Percentiles rank a stretch among this genome's conserved stretches.
Conservation (phyloP, 2,329 filamentous ascomycete species). For the Diaporthe humulicola region DNA sequence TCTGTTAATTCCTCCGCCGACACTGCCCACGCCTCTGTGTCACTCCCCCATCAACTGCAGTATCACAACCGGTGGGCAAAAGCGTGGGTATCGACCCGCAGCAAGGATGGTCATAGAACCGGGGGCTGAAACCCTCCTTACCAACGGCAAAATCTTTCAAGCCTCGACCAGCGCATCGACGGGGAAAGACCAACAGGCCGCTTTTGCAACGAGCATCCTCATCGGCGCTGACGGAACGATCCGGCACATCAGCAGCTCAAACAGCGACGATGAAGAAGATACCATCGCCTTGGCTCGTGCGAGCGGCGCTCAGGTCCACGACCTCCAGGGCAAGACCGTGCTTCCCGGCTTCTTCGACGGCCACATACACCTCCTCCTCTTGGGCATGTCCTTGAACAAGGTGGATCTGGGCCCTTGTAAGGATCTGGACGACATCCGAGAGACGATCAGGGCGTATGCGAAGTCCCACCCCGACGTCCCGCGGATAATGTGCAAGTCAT, state of each 20-base stretch:
- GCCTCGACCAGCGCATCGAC: conserved; percentile 43
- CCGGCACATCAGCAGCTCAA: conserved; percentile 51
- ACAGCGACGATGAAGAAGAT: conserved; percentile 43
- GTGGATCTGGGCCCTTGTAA: conserved; percentile 61
- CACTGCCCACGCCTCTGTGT: neutral
- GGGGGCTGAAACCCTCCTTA: conserved; percentile 52
- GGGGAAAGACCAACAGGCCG: conserved; percentile 44
- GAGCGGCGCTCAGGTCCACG: conserved; percentile 44
- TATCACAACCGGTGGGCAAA: no score
- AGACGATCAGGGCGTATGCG: conserved; percentile 59
- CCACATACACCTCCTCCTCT: conserved; percentile 69
- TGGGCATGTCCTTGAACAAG: conserved; percentile 67
- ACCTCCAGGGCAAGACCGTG: conserved; percentile 57
- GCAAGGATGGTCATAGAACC: conserved; percentile 6
- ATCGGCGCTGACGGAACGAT: conserved; percentile 51
- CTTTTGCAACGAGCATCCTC: conserved; percentile 55
- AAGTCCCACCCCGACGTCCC: conserved; percentile 57
- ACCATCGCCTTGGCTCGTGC: conserved; percentile 47
- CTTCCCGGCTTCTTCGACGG: conserved; percentile 70
- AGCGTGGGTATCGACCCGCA: neutral
- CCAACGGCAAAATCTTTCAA: conserved; percentile 63
- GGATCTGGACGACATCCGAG: conserved; percentile 62
- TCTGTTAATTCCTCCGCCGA: neutral
- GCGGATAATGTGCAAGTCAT: conserved; percentile 65
- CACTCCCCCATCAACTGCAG: neutral